A percentile compares a stretch with the other conserved stretches of the same genome.
phyloP scores from a whole-genome alignment of 73 alveolate genomes.

The Tetrahymena elliotti region DNA sequence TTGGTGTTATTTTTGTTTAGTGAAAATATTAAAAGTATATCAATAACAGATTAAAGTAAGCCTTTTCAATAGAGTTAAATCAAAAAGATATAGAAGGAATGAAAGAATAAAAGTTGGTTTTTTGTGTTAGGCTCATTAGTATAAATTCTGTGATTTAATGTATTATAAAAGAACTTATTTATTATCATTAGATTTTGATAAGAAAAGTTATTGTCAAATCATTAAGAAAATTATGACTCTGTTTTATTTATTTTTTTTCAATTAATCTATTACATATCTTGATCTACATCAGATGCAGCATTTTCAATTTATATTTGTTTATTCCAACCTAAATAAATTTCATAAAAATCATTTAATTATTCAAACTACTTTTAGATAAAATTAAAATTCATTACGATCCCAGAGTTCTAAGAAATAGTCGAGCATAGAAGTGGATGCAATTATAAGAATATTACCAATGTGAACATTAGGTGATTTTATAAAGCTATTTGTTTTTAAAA shows the following conservation, averaged over 20 bases:
- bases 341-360: background rate
- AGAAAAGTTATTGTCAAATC: background rate
- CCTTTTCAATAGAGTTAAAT: background rate
- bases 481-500: background rate
- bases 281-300: background rate
- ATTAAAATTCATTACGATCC: background rate
- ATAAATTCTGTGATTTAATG: too few species aligned
- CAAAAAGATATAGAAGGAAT: background rate
- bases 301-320: background rate
- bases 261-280: background rate
- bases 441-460: background rate
- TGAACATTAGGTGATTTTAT: background rate
- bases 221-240: background rate
- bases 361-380: background rate
- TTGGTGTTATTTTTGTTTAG: background rate
- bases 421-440: background rate
- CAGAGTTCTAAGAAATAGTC: background rate
- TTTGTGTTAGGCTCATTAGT: background rate
- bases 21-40: background rate
- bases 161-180: background rate
- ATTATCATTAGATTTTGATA: background rate
- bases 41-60: background rate
- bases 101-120: background rate
- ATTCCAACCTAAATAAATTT: background rate
- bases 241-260: background rate